phyloP scores from a whole-genome alignment of 2,329 filamentous ascomycete species.

The Proliferodiscus dingleyae region DNA sequence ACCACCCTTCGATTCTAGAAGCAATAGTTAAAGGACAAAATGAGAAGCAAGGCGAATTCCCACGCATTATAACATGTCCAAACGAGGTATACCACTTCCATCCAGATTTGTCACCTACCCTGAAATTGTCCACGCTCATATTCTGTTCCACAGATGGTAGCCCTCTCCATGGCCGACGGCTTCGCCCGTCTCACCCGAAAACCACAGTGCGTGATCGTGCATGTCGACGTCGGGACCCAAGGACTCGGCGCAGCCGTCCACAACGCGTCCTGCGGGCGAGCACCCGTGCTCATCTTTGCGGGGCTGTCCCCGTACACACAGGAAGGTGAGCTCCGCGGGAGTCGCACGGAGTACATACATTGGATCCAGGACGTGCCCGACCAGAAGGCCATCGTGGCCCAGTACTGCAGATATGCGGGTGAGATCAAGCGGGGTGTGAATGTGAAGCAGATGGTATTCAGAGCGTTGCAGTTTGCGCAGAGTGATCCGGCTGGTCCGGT shows the following conservation, averaged over 20 bases:
- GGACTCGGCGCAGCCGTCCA: constrained; percentile 62
- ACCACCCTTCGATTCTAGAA: constrained; percentile 66
- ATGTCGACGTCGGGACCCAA: constrained; percentile 75
- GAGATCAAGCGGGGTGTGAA: constrained; percentile 70
- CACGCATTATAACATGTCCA: constrained; percentile 64
- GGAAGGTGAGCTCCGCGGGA: constrained; percentile 66
- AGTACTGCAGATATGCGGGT: constrained; percentile 67
- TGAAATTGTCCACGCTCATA: not conserved
- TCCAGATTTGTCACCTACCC: not conserved
- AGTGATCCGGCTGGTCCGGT: constrained; percentile 66
- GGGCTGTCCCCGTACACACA: constrained; percentile 69
- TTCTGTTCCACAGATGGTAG: constrained; percentile 54
- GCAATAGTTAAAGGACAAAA: constrained; percentile 68
- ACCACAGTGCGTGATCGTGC: constrained; percentile 61
- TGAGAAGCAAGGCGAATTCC: constrained; percentile 57
- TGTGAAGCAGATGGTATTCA: constrained; percentile 70
- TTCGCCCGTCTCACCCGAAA: constrained; percentile 63
- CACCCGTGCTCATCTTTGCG: constrained; percentile 67
- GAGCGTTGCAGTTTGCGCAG: constrained; percentile 66
- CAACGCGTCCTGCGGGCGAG: constrained; percentile 66
- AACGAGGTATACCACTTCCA: constrained; percentile 50
- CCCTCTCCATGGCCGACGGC: constrained; percentile 71
- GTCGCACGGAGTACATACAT: constrained; percentile 70
- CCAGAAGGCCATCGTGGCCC: constrained; percentile 66
- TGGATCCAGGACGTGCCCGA: constrained; percentile 76